Evolutionary conservation across 108 stramenopile genomes (phyloP).

Genomic region (Cylindrotheca fusiformis): DNA sequence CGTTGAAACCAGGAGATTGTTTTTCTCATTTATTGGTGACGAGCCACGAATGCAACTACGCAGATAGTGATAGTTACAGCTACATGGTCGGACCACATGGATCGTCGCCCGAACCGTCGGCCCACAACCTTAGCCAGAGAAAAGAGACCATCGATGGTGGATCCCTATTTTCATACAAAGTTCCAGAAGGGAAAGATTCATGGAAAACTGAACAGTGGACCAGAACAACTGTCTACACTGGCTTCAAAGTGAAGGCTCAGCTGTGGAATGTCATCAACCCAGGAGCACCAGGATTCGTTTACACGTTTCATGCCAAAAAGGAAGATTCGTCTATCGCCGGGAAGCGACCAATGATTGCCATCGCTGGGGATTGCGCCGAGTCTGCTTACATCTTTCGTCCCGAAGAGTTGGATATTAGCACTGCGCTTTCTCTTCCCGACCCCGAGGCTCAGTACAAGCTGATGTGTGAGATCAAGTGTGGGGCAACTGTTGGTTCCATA

Average conservation of each 20-base stretch:
- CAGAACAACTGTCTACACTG: conserved; percentile 81
- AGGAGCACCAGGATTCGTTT: conserved; percentile 93
- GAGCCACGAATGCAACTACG: conserved; percentile 75
- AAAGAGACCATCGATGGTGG: conserved; percentile 60
- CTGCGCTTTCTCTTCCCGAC: conserved; percentile 3
- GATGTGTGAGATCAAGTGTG: conserved; percentile 90
- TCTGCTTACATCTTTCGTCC: conserved; percentile 94
- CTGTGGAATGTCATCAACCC: conserved; percentile 92
- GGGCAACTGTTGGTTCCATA: conserved; percentile 90
- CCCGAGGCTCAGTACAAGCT: conserved; percentile 74
- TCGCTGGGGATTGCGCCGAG: conserved; percentile 96
- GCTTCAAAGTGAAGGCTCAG: conserved; percentile 85
- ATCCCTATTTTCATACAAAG: conserved; percentile 86
- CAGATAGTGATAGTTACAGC: conserved; percentile 15
- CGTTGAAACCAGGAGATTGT: conserved; percentile 47
- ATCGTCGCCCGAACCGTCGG: not conserved
- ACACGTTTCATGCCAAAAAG: conserved; percentile 86
- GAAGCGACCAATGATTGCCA: conserved; percentile 86
- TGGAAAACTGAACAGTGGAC: conserved; percentile 84
- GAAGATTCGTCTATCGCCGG: conserved; percentile 20
- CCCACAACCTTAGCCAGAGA: not conserved
- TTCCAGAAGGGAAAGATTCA: conserved; percentile 53
- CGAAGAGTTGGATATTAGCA: conserved; percentile 16
- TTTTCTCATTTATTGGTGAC: conserved; percentile 80
- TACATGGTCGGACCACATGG: not conserved